phyloP scores from a whole-genome alignment of 1,284 basidiomycete species.

The Pterulicium gracile region DNA sequence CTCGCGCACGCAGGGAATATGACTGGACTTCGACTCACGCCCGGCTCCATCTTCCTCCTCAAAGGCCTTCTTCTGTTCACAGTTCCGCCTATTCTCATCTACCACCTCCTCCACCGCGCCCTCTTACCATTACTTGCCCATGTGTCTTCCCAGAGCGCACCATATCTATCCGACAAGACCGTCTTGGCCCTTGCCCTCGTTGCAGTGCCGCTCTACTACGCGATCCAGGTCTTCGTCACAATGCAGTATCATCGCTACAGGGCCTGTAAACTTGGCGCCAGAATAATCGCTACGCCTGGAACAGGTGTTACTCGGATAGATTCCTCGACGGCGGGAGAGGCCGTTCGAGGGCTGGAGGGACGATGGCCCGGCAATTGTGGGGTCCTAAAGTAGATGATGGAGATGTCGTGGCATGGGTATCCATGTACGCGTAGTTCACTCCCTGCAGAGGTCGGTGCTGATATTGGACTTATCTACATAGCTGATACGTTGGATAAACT shows the following conservation, averaged over 20 bases:
- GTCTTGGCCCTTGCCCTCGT: background rate
- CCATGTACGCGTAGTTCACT: too few relatives aligned
- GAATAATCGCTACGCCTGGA: background rate
- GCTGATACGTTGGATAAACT: background rate
- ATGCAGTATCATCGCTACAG: background rate
- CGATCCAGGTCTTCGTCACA: background rate
- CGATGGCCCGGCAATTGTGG: constrained; percentile 17
- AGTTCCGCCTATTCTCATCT: background rate
- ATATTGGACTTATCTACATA: too few relatives aligned
- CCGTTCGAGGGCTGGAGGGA: too few relatives aligned
- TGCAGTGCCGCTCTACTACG: background rate
- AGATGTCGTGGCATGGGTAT: constrained; percentile 14
- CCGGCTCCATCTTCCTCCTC: background rate
- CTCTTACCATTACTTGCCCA: background rate
- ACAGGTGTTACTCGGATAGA: too few relatives aligned
- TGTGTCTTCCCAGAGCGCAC: background rate
- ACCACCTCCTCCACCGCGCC: background rate
- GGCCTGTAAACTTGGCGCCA: background rate
- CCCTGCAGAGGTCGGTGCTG: too few relatives aligned
- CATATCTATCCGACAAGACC: background rate
- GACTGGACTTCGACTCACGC: too few relatives aligned
- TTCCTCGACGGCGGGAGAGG: too few relatives aligned
- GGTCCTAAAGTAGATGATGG: constrained; percentile 10
- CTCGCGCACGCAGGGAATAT: too few relatives aligned
- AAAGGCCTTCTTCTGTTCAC: background rate